Conservation (phyloP, 768 basidiomycete genomes). For the Serendipita sp. region DNA sequence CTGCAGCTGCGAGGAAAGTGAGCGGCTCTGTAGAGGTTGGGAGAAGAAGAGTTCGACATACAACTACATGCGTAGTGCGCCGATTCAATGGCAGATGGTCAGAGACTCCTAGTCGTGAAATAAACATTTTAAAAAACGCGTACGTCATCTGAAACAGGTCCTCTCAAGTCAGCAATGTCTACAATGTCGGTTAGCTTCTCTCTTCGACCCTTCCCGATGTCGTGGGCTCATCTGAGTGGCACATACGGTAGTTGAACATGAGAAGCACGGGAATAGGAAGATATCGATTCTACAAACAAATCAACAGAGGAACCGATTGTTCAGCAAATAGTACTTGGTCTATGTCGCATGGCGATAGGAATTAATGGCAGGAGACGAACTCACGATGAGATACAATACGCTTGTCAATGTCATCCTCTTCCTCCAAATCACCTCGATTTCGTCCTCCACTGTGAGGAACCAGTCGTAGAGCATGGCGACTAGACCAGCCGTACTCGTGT, state of each 20-base stretch:
- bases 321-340: too few relatives aligned
- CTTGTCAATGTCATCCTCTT: not conserved
- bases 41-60: too few relatives aligned
- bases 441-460: not conserved
- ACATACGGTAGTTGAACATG: not conserved
- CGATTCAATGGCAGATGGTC: too few relatives aligned
- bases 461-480: not conserved
- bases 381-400: not conserved
- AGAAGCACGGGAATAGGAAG: not conserved
- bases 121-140: not conserved
- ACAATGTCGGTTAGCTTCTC: not conserved
- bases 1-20: not conserved
- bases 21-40: not conserved
- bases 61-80: too few relatives aligned
- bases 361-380: not conserved
- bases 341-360: too few relatives aligned
- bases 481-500: too few relatives aligned
- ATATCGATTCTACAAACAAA: not conserved
- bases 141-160: not conserved
- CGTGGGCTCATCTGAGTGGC: not conserved
- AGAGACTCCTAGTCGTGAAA: not conserved
- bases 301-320: too few relatives aligned
- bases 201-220: not conserved
- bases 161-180: not conserved
- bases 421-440: not conserved